Percentiles rank a stretch among this genome's conserved stretches.
These are phyloP conservation scores for Heliocybe sulcata DNA, from an alignment of 1,284 basidiomycete genomes.

Conservation along the genomic window DNA sequence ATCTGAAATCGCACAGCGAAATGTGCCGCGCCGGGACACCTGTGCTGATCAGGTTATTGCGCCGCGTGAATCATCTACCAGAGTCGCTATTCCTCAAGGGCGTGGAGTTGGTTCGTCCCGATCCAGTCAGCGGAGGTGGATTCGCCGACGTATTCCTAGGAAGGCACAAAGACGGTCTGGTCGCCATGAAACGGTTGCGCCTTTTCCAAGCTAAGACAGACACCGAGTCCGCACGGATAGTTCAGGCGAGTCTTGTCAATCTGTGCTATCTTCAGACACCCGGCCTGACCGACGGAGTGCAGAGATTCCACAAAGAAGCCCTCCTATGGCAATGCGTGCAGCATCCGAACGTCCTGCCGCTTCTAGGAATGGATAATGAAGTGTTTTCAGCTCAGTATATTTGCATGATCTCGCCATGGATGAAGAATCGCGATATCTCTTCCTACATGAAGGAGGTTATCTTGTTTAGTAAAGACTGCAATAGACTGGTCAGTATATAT, in stretches of 20 bases:
- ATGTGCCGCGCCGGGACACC: no score
- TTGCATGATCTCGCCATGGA: constrained; percentile 9
- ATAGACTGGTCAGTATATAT: background rate
- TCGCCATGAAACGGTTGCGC: constrained; percentile 8
- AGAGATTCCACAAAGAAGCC: constrained; percentile 8
- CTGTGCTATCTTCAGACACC: background rate
- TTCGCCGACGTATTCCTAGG: constrained; percentile 9
- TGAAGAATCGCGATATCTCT: constrained; percentile 7
- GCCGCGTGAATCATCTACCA: no score
- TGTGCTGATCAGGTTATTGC: no score
- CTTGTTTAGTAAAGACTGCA: background rate
- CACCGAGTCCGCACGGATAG: background rate
- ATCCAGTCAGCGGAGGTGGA: constrained; percentile 6
- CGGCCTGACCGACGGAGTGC: background rate
- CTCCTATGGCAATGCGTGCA: constrained; percentile 8
- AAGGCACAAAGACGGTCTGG: background rate
- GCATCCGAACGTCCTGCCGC: constrained; percentile 9
- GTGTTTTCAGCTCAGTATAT: constrained; percentile 4
- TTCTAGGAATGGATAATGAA: constrained; percentile 6
- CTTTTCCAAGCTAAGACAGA: constrained; percentile 1
- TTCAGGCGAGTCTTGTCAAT: background rate
- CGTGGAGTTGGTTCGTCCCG: background rate
- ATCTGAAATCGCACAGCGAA: no score
- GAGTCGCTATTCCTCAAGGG: background rate
- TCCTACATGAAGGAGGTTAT: constrained; percentile 3